phyloP scores from a whole-genome alignment of 352 stramenopile genomes.

The Pythium scleroteichum region DNA sequence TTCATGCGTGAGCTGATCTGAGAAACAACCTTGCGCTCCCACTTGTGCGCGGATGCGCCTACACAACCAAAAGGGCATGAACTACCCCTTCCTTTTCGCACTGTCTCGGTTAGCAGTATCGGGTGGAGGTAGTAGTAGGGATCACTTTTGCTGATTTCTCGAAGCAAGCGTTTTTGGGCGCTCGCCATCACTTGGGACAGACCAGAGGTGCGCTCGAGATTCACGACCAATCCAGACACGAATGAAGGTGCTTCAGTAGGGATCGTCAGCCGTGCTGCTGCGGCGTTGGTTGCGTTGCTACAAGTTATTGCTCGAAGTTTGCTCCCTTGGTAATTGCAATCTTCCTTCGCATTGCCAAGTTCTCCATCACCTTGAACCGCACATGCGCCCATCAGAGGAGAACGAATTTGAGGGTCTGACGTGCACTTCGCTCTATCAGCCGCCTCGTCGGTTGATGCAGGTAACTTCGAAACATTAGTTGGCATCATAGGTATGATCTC shows the following conservation, averaged over 20 bases:
- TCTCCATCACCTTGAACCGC: no score
- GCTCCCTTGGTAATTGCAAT: no score
- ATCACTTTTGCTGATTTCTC: conserved; percentile 66
- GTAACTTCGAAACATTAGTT: background rate
- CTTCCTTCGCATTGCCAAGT: no score
- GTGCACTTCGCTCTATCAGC: no score
- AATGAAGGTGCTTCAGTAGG: conserved; percentile 18
- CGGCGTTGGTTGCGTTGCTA: no score
- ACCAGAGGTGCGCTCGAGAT: conserved; percentile 42
- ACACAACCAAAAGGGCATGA: conserved; percentile 62
- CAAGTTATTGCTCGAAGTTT: no score
- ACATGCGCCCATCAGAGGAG: no score
- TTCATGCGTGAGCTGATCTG: conserved; percentile 84
- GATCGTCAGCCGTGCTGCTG: conserved; percentile 6
- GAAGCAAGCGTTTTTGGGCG: conserved; percentile 56
- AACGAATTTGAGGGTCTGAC: no score
- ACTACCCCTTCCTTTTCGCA: conserved; percentile 12
- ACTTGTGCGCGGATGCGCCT: conserved; percentile 50
- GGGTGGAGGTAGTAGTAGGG: conserved; percentile 74
- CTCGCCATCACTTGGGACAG: conserved; percentile 70
- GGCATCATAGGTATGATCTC: background rate
- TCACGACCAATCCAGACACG: conserved; percentile 35
- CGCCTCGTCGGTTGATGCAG: background rate
- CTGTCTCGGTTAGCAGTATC: conserved; percentile 22
- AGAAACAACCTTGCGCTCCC: conserved; percentile 69